Conservation (phyloP, 768 basidiomycete genomes). For the Symmetrospora coprosmae region DNA sequence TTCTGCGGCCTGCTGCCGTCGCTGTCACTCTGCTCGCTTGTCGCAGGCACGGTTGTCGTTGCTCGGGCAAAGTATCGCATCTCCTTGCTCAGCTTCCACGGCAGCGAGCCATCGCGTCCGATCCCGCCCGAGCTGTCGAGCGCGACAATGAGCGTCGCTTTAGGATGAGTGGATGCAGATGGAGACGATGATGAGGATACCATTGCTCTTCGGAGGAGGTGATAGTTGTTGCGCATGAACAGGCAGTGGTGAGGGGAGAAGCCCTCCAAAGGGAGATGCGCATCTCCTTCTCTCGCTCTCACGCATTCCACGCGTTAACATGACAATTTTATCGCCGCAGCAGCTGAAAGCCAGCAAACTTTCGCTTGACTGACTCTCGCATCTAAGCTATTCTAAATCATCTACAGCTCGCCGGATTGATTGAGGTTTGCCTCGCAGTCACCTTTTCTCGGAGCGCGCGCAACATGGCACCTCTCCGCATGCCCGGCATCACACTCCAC, state of each 20-base stretch:
- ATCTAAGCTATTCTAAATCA: too few species aligned
- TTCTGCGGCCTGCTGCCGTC: slow-evolving; percentile 43
- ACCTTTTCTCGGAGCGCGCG: too few species aligned
- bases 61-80: slow-evolving; percentile 83
- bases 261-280: neutral
- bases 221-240: slow-evolving; percentile 17
- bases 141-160: slow-evolving; percentile 71
- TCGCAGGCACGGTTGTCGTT: slow-evolving; percentile 48
- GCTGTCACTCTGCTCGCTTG: slow-evolving; percentile 35
- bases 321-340: neutral
- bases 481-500: too few species aligned
- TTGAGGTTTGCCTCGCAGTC: too few species aligned
- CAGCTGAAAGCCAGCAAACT: neutral
- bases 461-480: too few species aligned
- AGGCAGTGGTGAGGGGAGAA: too few species aligned
- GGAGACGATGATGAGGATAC: too few species aligned
- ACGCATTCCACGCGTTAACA: neutral
- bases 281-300: neutral
- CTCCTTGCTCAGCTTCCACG: slow-evolving; percentile 78
- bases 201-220: too few species aligned
- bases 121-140: slow-evolving; percentile 79
- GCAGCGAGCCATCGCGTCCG: slow-evolving; percentile 57
- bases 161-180: neutral
- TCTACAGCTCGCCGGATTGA: too few species aligned
- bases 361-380: too few species aligned